Percentiles rank a stretch among this genome's conserved stretches.
Conservation (phyloP, 129 eudicot species). For the Solidago caesia region DNA sequence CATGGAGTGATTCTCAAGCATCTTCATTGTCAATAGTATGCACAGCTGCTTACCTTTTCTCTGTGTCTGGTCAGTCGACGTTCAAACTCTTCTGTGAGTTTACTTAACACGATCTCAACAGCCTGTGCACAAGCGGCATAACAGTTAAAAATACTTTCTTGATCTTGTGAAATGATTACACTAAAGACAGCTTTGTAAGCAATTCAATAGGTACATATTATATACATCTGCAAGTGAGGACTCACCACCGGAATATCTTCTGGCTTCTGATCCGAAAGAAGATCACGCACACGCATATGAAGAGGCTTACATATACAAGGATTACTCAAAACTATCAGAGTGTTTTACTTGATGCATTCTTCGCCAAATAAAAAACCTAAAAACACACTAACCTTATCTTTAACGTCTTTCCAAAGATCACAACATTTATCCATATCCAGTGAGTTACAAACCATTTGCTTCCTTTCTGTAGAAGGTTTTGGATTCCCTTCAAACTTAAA, state of each 20-base stretch:
- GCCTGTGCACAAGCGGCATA: constrained; percentile 40
- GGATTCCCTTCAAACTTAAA: constrained; percentile 53
- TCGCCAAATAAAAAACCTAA: constrained; percentile 3
- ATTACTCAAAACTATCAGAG: constrained; percentile 19
- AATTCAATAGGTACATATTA: background rate
- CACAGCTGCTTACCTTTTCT: constrained; percentile 42
- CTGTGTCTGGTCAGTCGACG: constrained; percentile 46
- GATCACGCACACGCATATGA: constrained; percentile 52
- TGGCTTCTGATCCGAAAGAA: constrained; percentile 62
- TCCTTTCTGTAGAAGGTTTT: constrained; percentile 47
- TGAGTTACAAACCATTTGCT: constrained; percentile 48
- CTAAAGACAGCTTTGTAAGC: background rate
- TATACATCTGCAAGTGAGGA: constrained; percentile 5
- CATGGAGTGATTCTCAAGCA: too few species aligned
- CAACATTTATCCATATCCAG: constrained; percentile 42
- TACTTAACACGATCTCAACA: constrained; percentile 60
- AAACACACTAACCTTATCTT: constrained; percentile 58
- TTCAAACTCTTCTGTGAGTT: constrained; percentile 66
- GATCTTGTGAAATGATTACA: constrained; percentile 9
- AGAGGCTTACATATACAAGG: constrained; percentile 38
- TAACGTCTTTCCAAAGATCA: constrained; percentile 34
- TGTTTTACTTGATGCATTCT: constrained; percentile 16
- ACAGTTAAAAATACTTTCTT: background rate
- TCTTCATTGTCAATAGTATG: background rate
- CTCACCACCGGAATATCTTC: constrained; percentile 80